Evolutionary conservation across 352 stramenopile genomes (phyloP).

Genomic region (Globisporangium acanthophoron): DNA sequence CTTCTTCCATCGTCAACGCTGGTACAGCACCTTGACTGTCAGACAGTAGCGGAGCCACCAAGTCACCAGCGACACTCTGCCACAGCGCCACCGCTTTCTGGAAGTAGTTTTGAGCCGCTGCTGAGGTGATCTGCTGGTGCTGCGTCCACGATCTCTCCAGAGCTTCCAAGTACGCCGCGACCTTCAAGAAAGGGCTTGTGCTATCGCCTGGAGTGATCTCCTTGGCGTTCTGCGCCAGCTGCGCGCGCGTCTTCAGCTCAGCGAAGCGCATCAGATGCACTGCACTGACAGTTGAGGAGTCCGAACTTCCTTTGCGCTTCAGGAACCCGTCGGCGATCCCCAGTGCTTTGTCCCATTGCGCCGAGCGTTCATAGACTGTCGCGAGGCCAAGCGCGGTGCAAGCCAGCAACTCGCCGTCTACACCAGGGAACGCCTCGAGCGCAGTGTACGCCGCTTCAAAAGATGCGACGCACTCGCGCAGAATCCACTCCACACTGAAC

Average conservation of each 20-base stretch:
- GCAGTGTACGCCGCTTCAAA: constrained; percentile 51
- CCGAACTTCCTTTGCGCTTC: constrained; percentile 32
- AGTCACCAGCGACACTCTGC: constrained; percentile 29
- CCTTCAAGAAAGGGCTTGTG: constrained; percentile 28
- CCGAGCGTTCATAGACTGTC: constrained; percentile 39
- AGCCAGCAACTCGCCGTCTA: constrained; percentile 43
- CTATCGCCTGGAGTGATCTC: constrained; percentile 45
- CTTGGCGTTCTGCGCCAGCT: constrained; percentile 68
- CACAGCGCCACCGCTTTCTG: constrained; percentile 57
- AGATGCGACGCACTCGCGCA: constrained; percentile 53
- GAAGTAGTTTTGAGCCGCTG: constrained; percentile 20
- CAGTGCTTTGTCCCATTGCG: constrained; percentile 41
- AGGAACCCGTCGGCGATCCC: constrained; percentile 47
- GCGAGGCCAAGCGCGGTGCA: constrained; percentile 48
- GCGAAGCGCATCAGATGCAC: constrained; percentile 57
- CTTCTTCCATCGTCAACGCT: constrained; percentile 33
- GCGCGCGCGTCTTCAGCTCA: constrained; percentile 54
- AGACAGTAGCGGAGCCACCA: constrained; percentile 21
- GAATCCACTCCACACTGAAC: constrained; percentile 34
- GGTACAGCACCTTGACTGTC: constrained; percentile 5
- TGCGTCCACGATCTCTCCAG: constrained; percentile 36
- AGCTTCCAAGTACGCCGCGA: constrained; percentile 46
- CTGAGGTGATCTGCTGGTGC: neutral
- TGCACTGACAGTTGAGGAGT: neutral
- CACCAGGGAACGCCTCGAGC: constrained; percentile 25